Conservation (phyloP, 2,329 filamentous ascomycete genomes). For the Ceratocystis albifundus region DNA sequence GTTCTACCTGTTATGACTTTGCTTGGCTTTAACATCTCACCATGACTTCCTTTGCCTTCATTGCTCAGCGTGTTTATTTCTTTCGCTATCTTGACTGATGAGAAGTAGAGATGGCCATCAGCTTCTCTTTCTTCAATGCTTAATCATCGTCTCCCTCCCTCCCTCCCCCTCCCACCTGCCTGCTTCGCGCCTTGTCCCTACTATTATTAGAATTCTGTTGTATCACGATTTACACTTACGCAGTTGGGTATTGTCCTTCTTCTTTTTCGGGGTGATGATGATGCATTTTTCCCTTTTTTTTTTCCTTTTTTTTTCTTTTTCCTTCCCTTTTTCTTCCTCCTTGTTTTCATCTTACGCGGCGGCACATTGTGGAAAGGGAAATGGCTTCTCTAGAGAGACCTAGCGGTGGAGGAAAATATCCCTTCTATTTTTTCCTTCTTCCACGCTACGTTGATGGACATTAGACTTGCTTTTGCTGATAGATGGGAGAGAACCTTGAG, state of each 20-base stretch:
- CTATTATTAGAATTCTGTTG: slow-evolving; percentile 4
- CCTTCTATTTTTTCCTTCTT: not conserved
- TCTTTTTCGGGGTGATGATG: not conserved
- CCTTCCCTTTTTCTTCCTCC: not conserved
- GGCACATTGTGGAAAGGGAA: too few relatives aligned
- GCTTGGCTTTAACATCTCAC: not conserved
- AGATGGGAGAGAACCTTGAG: not conserved
- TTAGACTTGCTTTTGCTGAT: not conserved
- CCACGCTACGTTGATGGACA: not conserved
- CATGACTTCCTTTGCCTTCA: not conserved
- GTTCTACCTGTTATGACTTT: not conserved
- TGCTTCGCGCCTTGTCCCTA: not conserved
- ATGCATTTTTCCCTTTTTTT: not conserved
- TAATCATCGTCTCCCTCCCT: not conserved
- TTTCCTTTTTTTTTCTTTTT: not conserved
- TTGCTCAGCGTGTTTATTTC: not conserved
- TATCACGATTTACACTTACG: not conserved
- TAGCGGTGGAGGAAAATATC: too few relatives aligned
- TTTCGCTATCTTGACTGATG: not conserved
- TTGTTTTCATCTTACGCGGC: not conserved
- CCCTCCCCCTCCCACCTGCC: not conserved
- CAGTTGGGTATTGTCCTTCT: not conserved
- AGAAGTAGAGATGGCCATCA: not conserved
- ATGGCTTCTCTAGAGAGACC: too few relatives aligned
- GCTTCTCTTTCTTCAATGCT: not conserved